Conservation (phyloP, 345 rosid genomes). For the Rhizophora mangle region DNA sequence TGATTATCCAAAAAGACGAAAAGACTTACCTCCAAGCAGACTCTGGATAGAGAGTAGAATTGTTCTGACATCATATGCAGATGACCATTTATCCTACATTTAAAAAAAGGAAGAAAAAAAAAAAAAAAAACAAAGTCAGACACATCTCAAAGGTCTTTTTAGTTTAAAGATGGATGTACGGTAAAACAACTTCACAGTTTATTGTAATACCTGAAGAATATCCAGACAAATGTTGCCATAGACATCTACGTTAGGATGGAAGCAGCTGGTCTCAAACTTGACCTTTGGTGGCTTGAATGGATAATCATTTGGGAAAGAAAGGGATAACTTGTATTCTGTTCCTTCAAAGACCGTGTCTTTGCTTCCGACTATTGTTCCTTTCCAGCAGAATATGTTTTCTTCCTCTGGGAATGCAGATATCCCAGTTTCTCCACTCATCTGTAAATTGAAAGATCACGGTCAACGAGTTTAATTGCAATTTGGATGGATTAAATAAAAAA, state of each 20-base stretch:
- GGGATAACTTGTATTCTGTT: conserved; percentile 80
- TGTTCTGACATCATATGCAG: conserved; percentile 93
- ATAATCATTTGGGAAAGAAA: conserved; percentile 80
- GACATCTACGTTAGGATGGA: conserved; percentile 94
- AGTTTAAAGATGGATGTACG: too few species aligned
- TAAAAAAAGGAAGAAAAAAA: too few species aligned
- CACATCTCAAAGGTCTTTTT: not conserved
- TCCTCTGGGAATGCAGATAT: conserved; percentile 95
- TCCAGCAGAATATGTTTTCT: conserved; percentile 95
- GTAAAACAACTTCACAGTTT: too few species aligned
- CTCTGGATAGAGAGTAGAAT: conserved; percentile 84
- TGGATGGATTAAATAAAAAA: not conserved
- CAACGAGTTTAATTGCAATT: not conserved
- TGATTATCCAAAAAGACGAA: not conserved
- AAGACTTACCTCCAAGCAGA: conserved; percentile 73
- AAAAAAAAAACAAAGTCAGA: not conserved
- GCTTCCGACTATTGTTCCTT: conserved; percentile 87
- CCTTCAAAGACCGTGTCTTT: conserved; percentile 93
- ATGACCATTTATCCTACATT: conserved; percentile 90
- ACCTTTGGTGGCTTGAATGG: conserved; percentile 94
- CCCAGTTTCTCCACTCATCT: conserved; percentile 97
- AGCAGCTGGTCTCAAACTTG: conserved; percentile 88
- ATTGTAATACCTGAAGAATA: conserved; percentile 75
- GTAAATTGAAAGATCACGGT: not conserved
- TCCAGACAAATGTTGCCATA: conserved; percentile 91